Evolutionary conservation across 352 stramenopile species (phyloP).

Genomic region (Globisporangium paroecandrum): DNA sequence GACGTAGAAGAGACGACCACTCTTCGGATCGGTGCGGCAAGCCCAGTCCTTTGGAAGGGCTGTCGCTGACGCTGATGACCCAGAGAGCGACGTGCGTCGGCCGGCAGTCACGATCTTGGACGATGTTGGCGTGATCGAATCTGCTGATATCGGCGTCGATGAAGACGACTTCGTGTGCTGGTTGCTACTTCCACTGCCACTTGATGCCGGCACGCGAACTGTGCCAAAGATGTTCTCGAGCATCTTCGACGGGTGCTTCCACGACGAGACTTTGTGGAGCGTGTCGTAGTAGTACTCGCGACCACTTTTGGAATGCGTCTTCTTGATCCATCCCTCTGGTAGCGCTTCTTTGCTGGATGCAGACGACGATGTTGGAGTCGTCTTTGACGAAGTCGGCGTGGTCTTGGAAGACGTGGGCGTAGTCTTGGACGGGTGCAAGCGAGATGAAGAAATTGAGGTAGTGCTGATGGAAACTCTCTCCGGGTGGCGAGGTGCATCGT

Average conservation of each 20-base stretch:
- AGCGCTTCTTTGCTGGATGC: slow-evolving; percentile 46
- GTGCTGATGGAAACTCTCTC: slow-evolving; percentile 22
- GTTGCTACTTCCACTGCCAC: slow-evolving; percentile 8
- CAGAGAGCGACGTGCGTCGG: slow-evolving; percentile 27
- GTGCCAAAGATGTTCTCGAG: slow-evolving; percentile 59
- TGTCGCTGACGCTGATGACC: slow-evolving; percentile 23
- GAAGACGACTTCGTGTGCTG: slow-evolving; percentile 12
- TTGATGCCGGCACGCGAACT: slow-evolving; percentile 9
- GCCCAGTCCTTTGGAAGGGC: slow-evolving; percentile 77
- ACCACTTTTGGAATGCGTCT: slow-evolving; percentile 68
- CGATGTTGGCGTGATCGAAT: slow-evolving; percentile 40
- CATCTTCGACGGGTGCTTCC: slow-evolving; percentile 62
- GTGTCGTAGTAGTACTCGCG: slow-evolving; percentile 78
- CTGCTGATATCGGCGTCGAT: slow-evolving; percentile 27
- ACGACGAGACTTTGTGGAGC: slow-evolving; percentile 64
- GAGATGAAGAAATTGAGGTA: background rate
- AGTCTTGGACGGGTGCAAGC: slow-evolving; percentile 6
- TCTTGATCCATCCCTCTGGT: slow-evolving; percentile 65
- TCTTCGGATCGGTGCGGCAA: slow-evolving; percentile 73
- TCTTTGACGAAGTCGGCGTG: slow-evolving; percentile 12
- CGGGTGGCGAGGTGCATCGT: slow-evolving; percentile 27
- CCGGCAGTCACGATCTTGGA: slow-evolving; percentile 18
- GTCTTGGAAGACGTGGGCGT: slow-evolving; percentile 9
- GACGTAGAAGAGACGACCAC: slow-evolving; percentile 74
- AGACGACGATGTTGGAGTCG: slow-evolving; percentile 15